These are phyloP conservation scores for Suillus variegatus DNA, from an alignment of 768 basidiomycete species.

Conservation along the genomic window DNA sequence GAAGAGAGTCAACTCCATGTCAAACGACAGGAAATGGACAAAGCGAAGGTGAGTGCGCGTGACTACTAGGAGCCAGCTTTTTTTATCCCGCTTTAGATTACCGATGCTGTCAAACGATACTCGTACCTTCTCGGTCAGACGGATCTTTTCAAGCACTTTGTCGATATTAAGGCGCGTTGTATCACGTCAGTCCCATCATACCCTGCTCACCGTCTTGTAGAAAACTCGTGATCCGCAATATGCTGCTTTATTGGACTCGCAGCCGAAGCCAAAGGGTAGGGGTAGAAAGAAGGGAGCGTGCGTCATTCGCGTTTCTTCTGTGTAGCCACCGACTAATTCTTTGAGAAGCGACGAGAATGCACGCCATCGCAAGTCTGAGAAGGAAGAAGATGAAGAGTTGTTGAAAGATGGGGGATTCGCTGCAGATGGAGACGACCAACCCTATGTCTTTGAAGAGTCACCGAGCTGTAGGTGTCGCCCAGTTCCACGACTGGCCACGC, in stretches of 20 bases:
- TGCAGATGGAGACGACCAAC: constrained; percentile 82
- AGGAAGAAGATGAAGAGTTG: constrained; percentile 97
- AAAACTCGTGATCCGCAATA: constrained; percentile 92
- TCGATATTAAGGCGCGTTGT: constrained; percentile 83
- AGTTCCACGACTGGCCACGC: not conserved
- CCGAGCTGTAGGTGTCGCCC: constrained; percentile 69
- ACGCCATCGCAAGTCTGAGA: constrained; percentile 93
- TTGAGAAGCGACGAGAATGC: constrained; percentile 64
- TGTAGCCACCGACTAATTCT: constrained; percentile 4
- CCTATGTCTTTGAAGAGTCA: constrained; percentile 93
- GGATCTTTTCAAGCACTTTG: constrained; percentile 97
- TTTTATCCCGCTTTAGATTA: constrained; percentile 51
- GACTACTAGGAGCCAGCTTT: constrained; percentile 6
- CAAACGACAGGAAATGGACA: constrained; percentile 84
- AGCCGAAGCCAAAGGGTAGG: constrained; percentile 82
- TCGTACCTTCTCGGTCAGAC: constrained; percentile 98
- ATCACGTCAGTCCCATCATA: too few species aligned
- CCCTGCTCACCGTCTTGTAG: constrained; percentile 37
- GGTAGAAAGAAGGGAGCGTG: constrained; percentile 83
- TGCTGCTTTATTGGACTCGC: constrained; percentile 83
- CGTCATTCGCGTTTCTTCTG: constrained; percentile 26
- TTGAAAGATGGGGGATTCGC: constrained; percentile 83
- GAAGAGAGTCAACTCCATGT: constrained; percentile 69
- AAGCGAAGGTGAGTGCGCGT: constrained; percentile 64
- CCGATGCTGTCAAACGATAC: constrained; percentile 95